These are phyloP conservation scores for Breviolum minutum DNA, from an alignment of 73 alveolate species.

Conservation along the genomic window DNA sequence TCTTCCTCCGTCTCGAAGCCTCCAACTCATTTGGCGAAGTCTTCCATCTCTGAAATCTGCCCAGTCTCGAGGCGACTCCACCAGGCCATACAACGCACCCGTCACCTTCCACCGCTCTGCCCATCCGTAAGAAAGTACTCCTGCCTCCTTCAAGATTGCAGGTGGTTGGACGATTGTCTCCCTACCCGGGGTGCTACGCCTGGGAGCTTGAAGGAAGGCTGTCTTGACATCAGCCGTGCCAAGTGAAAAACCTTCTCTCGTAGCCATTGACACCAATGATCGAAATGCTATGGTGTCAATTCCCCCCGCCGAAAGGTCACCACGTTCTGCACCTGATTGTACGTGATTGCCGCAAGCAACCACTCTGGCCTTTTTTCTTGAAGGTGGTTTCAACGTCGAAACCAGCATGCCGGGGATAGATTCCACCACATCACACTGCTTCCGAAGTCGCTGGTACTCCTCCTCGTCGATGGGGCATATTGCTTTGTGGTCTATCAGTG, in stretches of 20 bases:
- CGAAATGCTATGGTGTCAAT: neutral
- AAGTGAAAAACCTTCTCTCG: neutral
- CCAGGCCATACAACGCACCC: neutral
- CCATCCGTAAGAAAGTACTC: neutral
- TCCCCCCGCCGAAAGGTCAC: neutral
- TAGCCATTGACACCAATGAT: neutral
- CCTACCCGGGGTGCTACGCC: neutral
- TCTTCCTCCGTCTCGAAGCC: neutral
- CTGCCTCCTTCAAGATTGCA: neutral
- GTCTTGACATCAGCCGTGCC: neutral
- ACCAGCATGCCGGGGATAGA: neutral
- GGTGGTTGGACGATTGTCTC: neutral
- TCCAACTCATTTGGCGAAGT: neutral
- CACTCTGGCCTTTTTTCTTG: neutral
- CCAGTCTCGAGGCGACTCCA: neutral
- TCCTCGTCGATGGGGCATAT: neutral
- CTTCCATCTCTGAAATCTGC: neutral
- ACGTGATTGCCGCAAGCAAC: too few relatives aligned
- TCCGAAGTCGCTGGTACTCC: neutral
- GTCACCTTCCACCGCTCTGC: neutral
- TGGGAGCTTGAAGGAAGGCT: neutral
- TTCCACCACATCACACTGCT: neutral
- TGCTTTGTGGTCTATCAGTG: neutral
- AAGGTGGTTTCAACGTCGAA: neutral
- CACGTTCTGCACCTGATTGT: neutral